Percentiles rank a stretch among this genome's conserved stretches.
Conservation (phyloP, 371 early-diverging fungal genomes). For the Catenaria anguillulae region DNA sequence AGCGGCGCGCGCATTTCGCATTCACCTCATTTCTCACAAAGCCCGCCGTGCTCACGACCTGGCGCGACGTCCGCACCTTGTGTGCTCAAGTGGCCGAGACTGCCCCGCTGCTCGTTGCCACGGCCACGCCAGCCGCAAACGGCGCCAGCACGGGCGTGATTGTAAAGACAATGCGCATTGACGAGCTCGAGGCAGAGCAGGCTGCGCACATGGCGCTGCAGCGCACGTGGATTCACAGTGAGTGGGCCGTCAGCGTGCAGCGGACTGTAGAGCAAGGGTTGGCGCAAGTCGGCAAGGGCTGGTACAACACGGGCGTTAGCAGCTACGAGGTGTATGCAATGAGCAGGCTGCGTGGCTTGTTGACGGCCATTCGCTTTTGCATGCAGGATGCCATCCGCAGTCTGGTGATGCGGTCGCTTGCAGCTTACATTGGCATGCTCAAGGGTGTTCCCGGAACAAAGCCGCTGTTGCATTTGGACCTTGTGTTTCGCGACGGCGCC, state of each 20-base stretch:
- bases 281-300: conserved; percentile 39
- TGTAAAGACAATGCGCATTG: conserved; percentile 30
- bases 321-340: conserved; percentile 37
- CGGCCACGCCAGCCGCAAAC: too few species aligned
- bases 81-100: conserved; percentile 24
- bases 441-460: background rate
- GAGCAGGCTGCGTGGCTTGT: conserved; percentile 31
- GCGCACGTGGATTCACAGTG: conserved; percentile 26
- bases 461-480: conserved; percentile 27
- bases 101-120: conserved; percentile 1
- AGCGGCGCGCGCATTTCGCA: conserved; percentile 16
- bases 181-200: conserved; percentile 40
- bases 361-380: conserved; percentile 32
- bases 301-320: conserved; percentile 40
- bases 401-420: conserved; percentile 27
- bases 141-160: conserved; percentile 15
- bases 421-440: conserved; percentile 24
- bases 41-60: conserved; percentile 27
- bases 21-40: conserved; percentile 34
- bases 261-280: conserved; percentile 28
- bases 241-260: conserved; percentile 21
- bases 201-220: conserved; percentile 22
- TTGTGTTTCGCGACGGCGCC: conserved; percentile 26
- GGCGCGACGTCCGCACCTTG: conserved; percentile 27
- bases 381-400: conserved; percentile 39